phyloP scores from a whole-genome alignment of 2,329 filamentous ascomycete species.

The Verticillium longisporum region DNA sequence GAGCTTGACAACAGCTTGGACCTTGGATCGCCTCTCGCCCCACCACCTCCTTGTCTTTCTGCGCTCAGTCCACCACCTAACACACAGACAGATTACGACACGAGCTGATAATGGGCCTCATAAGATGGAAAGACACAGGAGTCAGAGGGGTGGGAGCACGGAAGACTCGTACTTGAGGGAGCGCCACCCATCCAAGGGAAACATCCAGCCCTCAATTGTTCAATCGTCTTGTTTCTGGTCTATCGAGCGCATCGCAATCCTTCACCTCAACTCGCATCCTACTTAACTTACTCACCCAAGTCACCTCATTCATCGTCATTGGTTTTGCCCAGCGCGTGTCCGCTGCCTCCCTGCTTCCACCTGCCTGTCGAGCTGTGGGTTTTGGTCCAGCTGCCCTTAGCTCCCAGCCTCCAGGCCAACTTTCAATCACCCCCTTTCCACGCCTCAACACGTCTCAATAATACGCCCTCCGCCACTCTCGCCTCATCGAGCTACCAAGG shows the following conservation, averaged over 20 bases:
- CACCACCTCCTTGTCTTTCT: not conserved
- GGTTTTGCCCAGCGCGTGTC: not conserved
- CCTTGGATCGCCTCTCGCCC: not conserved
- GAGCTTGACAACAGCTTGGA: not conserved
- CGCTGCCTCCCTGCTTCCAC: not conserved
- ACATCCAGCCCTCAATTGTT: not conserved
- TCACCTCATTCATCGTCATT: not conserved
- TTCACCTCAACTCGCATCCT: not conserved
- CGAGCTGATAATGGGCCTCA: constrained; percentile 1
- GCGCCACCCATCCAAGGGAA: not conserved
- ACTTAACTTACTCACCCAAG: not conserved
- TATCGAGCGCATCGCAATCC: not conserved
- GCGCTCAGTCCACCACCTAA: not conserved
- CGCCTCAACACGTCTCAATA: not conserved
- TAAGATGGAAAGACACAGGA: not conserved
- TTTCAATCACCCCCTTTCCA: not conserved
- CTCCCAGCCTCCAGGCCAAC: not conserved
- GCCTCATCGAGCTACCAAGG: not conserved
- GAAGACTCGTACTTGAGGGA: not conserved
- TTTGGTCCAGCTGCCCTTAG: not conserved
- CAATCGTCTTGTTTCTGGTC: not conserved
- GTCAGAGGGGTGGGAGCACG: not conserved
- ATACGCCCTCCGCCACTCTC: not conserved
- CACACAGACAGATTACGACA: not conserved
- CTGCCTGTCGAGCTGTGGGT: not conserved